Base-by-base conservation (phyloP, 2,329 filamentous ascomycete genomes). In the Cryphonectria naterciae region DNA sequence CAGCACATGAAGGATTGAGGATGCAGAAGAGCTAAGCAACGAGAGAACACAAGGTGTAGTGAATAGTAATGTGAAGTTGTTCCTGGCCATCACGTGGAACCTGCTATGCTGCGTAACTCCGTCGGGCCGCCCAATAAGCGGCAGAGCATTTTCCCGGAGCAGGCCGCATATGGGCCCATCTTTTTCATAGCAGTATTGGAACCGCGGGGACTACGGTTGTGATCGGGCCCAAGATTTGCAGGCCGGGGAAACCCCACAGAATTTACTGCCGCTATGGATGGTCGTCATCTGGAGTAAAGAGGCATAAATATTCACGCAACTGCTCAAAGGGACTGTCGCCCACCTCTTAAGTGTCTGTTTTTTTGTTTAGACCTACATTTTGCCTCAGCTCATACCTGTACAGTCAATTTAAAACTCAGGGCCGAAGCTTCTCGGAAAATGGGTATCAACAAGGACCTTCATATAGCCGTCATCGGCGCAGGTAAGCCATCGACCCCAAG, bases 401-500 rank as follows among this genome's bases (percentile, higher is more conserved):
- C 15, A 39, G 17, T 49, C 46, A 49, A 5, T 11, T 8, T 43
- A 17, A 4, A 49, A 22, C 46, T 22, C 19, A 10, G 11, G 17
- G 46, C 11, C 15, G 4, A 65, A 35, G 64, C 22, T 11, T 28
- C 8, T 39, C 39, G 7, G n/a, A 68, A n/a, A 13, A 68, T 68
- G 67, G 60, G 43, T 15, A 68, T 68, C 60, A 63, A 41, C 25
- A 68, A 68, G 32, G 78, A 80, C 66, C 70, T 81, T 22, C 77
- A 73, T 58, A 79, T 81, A 64, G 77, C 75, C 75, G 70, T 81
- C 41, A 75, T 80, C 61, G 80, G 80, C 72, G 77, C 79, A 37
- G 78, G 78, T 79, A 75, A 56, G 73, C 37, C 1, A 8, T 32
- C 19, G 3, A 11, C 28, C 19, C 41, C 6, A 17, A 19, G 37